Percentiles rank a stretch among this genome's conserved stretches.
phyloP scores from a whole-genome alignment of 2,329 filamentous ascomycete genomes.

The Raffaelea deltoideospora region DNA sequence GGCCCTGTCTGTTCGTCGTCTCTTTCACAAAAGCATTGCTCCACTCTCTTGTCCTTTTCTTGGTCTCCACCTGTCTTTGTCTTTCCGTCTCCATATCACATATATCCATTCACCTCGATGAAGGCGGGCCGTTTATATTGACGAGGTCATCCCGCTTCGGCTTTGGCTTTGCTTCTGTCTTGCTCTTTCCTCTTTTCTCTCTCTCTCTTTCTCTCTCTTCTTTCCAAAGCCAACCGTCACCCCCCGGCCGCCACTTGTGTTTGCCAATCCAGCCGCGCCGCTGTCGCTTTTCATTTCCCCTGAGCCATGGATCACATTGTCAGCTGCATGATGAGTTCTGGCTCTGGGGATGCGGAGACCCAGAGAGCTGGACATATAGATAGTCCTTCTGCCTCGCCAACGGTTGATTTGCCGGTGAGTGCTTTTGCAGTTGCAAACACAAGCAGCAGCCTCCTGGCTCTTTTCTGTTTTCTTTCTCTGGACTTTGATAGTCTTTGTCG shows the following conservation, averaged over 20 bases:
- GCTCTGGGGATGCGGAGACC: slow-evolving; percentile 22
- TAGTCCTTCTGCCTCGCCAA: slow-evolving; percentile 31
- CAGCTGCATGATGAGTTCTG: slow-evolving; percentile 37
- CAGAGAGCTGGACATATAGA: slow-evolving; percentile 32
- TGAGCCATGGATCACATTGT: slow-evolving; percentile 45
- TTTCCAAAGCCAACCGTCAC: too few species aligned
- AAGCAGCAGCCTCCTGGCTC: slow-evolving; percentile 10
- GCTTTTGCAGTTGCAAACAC: too few species aligned
- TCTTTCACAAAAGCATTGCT: too few species aligned
- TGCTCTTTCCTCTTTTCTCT: neutral
- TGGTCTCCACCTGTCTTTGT: too few species aligned
- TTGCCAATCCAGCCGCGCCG: neutral
- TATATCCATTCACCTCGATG: too few species aligned
- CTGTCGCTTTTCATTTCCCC: neutral
- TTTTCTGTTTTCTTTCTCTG: slow-evolving; percentile 6
- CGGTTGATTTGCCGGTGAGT: slow-evolving; percentile 2
- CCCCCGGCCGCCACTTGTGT: too few species aligned
- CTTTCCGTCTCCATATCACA: too few species aligned
- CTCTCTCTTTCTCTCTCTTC: neutral
- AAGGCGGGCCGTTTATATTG: too few species aligned
- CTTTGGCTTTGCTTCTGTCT: neutral
- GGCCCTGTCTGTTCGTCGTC: too few species aligned
- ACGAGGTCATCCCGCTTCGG: neutral
- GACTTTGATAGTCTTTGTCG: too few species aligned
- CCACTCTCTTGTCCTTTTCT: too few species aligned